Conservation (phyloP, 2,329 filamentous ascomycete genomes). For the Fonsecaea pedrosoi region DNA sequence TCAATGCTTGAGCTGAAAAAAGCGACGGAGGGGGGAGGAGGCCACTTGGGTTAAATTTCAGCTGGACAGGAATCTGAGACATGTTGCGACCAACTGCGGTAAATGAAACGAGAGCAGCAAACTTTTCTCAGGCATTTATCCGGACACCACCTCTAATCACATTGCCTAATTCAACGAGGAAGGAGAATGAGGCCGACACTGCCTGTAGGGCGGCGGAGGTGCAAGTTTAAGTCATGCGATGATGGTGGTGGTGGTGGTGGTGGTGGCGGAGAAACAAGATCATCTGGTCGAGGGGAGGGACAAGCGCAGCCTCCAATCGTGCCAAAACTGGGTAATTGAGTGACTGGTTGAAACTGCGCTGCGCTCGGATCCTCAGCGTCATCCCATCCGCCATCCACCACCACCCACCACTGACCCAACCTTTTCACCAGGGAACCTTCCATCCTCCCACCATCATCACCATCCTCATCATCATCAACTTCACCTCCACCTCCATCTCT, state of each 20-base stretch:
- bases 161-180: neutral
- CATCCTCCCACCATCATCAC: neutral
- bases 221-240: neutral
- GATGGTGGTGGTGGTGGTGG: constrained; percentile 5
- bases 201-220: neutral
- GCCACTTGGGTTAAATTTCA: neutral
- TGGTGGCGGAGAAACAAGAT: neutral
- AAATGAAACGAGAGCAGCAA: neutral
- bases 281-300: neutral
- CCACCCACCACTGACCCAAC: neutral
- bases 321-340: neutral
- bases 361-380: constrained; percentile 8
- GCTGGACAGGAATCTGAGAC: constrained; percentile 22
- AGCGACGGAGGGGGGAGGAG: neutral
- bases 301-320: neutral
- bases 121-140: neutral
- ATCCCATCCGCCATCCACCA: constrained; percentile 1
- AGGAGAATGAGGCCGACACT: neutral
- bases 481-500: neutral
- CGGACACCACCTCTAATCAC: neutral
- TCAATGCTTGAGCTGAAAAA: neutral
- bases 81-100: constrained; percentile 13
- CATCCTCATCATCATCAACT: neutral
- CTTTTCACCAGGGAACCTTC: neutral
- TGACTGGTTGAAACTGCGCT: constrained; percentile 5